These are phyloP conservation scores for Schoenoplectus tabernaemontani DNA, from an alignment of 202 grass and related monocot genomes.

Conservation along the genomic window DNA sequence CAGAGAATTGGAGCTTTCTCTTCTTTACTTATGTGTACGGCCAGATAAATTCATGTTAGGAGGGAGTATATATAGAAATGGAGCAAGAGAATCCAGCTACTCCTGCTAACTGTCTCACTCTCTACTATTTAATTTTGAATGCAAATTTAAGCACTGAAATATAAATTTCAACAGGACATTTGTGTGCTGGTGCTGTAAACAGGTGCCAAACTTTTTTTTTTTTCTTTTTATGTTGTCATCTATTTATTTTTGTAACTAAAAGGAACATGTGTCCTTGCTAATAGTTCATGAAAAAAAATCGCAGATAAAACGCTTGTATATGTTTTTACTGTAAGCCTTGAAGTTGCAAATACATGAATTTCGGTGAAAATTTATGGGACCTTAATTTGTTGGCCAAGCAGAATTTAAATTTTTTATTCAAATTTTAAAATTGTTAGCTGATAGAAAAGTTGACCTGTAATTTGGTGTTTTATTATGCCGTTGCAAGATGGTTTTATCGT, in stretches of 20 bases:
- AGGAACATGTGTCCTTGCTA: not conserved
- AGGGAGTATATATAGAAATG: slow-evolving; percentile 8
- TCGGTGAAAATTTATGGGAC: not conserved
- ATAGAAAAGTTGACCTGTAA: not conserved
- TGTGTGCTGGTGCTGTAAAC: slow-evolving; percentile 2
- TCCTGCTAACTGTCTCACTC: slow-evolving; percentile 9
- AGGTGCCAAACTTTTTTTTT: not conserved
- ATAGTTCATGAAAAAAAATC: not conserved
- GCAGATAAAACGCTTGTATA: not conserved
- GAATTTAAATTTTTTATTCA: not conserved
- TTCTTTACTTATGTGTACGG: not conserved
- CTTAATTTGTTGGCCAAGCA: not conserved
- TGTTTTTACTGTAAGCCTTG: not conserved
- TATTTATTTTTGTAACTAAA: not conserved
- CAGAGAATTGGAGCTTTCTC: too few species aligned
- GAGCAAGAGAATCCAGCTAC: not conserved
- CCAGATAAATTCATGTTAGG: not conserved
- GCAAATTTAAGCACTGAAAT: not conserved
- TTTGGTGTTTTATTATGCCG: not conserved
- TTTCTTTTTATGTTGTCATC: not conserved
- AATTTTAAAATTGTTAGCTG: not conserved
- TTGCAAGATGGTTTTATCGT: not conserved
- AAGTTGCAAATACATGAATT: not conserved
- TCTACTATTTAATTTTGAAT: slow-evolving; percentile 14
- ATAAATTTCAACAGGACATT: not conserved